Base-by-base conservation (phyloP, 2,329 filamentous ascomycete species). In the Fusarium sp. region DNA sequence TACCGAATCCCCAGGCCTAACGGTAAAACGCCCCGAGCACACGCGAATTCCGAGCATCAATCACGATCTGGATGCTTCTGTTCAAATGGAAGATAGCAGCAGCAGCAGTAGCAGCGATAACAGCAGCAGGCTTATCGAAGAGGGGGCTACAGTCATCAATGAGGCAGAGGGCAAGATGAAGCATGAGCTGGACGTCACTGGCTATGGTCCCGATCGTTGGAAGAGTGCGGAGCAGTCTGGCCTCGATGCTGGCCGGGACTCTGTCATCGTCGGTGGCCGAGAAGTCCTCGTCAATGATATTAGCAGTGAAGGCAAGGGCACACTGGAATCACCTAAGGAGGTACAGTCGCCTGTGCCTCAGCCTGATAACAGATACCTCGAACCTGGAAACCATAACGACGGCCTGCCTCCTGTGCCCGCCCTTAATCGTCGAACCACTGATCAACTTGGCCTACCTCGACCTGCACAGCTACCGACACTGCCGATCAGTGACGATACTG, bases 141-240 rank as follows among this genome's bases (percentile, higher is more conserved):
- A 42, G 25, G 29, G 51, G n/a, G 25, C 48, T 15, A 46, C 35
- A 19, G 40, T 54, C 28, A 75, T 74, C 22, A 65, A 62, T 6
- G 65, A 77, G 59, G 81, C 90, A n/a, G 84, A 81, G 13, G 79
- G 81, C 13, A 90, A 90, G 68, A 69, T 80, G 6, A 81, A 83
- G 29, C 90, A 93, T 72, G 82, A 85, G 54, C 84, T 88, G 52
- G 93, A 97, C 71, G 88, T 97, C 22, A 88, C 88, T 49, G 93
- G 94, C 0, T 86, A 88, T 55, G 93, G 93, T 1, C 71, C 81
- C 5, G 94, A 98, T 73, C 87, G 88, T 51, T 91, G 93, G 87
- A 88, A 87, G 61, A 79, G 79, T 24, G 85, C 90, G 19, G 81
- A 89, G 64, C 78, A 84, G 58, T 80, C 83, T 31, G 89, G 88